Evolutionary conservation across 768 basidiomycete genomes (phyloP), one percentile per base, ranked within the genome.

Genomic region (Stropharia rugosoannulata): DNA sequence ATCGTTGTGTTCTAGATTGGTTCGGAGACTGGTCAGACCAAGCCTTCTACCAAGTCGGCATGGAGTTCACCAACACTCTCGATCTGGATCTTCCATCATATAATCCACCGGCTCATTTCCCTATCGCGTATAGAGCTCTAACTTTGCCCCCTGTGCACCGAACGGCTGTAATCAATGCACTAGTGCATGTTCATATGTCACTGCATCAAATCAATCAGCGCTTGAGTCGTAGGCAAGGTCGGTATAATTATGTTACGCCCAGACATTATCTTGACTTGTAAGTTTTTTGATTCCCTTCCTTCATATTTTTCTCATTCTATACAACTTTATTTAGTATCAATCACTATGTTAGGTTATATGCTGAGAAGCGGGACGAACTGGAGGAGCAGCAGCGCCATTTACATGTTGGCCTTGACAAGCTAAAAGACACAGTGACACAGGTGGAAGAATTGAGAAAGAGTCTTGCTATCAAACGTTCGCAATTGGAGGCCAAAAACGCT

Each of bases 21-120:
- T 98, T 98, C 64, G 97, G 97, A 25, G 95, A 98, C 68, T 99
- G 97, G 97, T 94, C 95, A 13, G 94, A 97, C 63, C 95, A 98
- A 68, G 95, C 97, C 0, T 91, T 98, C 73, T 98, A 90, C 68
- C 97, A 98, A 77, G 97, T 99, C 57, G 97, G 92, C 41, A 85
- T 90, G 80, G 97, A 98, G 72, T 96, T 99, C 72, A 98, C 96
- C 1, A 84, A 91, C 50, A 89, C 90, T 0, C 81, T 99, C 61
- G 97, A 98, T 71, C 82, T 99, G 60, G 97, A 98, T 65, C 71
- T 93, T 37, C 79, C 90, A 4, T 83, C 86, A 0, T 98, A 95
- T 72, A 77, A 71, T 18, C 85, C 94, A 8, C 92, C 95, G 8
- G 66, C 76, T 13, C 80, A 87, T 60, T 98, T 98, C 86, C 95